Evolutionary conservation across 257 asterid genomes (phyloP).

Genomic region (Solanum lycopersicoides): DNA sequence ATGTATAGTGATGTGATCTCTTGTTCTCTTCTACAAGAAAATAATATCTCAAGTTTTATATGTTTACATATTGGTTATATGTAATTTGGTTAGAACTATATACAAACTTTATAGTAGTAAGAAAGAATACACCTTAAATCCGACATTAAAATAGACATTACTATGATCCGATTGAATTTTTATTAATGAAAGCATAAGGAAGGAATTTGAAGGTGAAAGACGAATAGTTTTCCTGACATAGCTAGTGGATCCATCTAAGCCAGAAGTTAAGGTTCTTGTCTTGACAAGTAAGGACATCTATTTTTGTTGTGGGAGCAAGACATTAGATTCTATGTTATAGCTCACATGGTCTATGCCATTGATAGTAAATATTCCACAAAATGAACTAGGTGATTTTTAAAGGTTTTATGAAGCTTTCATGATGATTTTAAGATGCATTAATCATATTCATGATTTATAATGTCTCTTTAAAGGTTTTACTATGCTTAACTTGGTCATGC

Average conservation of each 20-base stretch:
- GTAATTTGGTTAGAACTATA: neutral
- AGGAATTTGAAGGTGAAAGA: neutral
- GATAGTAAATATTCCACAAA: neutral
- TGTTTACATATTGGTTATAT: neutral
- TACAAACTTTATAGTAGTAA: neutral
- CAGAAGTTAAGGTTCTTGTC: neutral
- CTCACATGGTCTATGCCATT: neutral
- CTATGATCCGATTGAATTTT: neutral
- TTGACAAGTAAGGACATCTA: neutral
- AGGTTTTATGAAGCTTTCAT: neutral
- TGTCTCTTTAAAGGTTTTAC: neutral
- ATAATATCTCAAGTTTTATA: neutral
- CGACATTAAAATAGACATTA: neutral
- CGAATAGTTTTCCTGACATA: neutral
- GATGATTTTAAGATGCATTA: neutral
- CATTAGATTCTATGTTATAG: too few species aligned
- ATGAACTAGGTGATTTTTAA: neutral
- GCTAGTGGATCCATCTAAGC: too few species aligned
- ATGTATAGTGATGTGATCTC: neutral
- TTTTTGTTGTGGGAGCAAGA: neutral
- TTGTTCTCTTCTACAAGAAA: neutral
- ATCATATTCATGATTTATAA: neutral
- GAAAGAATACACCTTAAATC: neutral
- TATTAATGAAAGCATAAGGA: neutral
- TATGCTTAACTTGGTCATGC: neutral